Base-by-base conservation (phyloP, 202 grass and related monocot species). In the Setaria viridis region DNA sequence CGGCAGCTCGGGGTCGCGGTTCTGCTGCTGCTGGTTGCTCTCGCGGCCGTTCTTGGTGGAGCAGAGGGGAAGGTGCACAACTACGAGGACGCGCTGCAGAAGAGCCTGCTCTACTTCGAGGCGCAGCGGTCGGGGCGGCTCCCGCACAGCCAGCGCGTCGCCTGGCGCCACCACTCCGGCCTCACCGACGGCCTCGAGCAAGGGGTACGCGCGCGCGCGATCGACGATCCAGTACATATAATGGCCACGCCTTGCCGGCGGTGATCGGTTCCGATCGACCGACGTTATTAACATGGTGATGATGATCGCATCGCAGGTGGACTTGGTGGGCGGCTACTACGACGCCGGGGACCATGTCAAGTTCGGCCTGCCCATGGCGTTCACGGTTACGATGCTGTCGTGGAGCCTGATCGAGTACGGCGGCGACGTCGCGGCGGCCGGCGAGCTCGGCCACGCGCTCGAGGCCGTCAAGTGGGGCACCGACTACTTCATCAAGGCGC, bases 101-200 rank as follows among this genome's bases (percentile, higher is more conserved):
- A 98, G 91, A 95, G 95, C 84, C 87, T 98, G 79, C 86, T 98
- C 86, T 98, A 98, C 90, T 94, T 98, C 67, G 95, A 98, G 88
- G 95, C 91, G 74, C 95, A 98, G 92, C 89, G 95, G 10, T 98
- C 95, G 29, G 95, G 95, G 11, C 95, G 86, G 8, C 89, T 98
- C 30, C 95, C 95, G 33, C 89, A 98, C 89, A 78, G 84, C 72
- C 95, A 98, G 86, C 93, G 95, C 5, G 88, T 95, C 34, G 13
- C 88, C 6, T 98, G 95, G 95, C 93, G 95, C 41, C 89, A 84
- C 81, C 89, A 98, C 91, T 98, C 95, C 66, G 95, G 91, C 72
- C 93, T 98, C 93, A 98, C 95, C 69, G 95, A 98, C 85, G 95
- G 95, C 1, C 93, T 98, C 33, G 86, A 98, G 81, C 91, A 98